These are phyloP conservation scores for Passiflora organensis DNA, from an alignment of 345 rosid genomes.

Conservation along the genomic window DNA sequence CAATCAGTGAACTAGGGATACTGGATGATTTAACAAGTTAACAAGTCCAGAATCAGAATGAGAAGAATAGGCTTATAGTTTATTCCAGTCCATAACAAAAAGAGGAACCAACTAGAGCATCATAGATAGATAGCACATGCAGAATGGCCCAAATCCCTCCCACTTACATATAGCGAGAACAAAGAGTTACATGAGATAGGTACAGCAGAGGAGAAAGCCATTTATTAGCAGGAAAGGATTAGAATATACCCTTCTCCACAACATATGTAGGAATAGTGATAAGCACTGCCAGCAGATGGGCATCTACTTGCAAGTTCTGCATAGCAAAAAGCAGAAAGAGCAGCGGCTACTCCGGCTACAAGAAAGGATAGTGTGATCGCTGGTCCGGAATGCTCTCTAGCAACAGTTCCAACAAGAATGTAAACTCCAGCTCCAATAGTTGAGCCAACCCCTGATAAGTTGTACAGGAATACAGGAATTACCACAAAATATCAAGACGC, in stretches of 20 bases:
- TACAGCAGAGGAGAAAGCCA: too few relatives aligned
- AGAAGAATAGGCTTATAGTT: too few relatives aligned
- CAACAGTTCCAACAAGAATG: constrained; percentile 94
- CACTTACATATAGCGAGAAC: too few relatives aligned
- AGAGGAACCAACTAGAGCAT: too few relatives aligned
- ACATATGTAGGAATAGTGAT: constrained; percentile 93
- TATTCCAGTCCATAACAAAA: too few relatives aligned
- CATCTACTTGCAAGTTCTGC: constrained; percentile 95
- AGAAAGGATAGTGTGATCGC: constrained; percentile 84
- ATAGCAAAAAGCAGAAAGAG: constrained; percentile 93
- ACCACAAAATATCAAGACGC: too few relatives aligned
- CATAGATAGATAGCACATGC: too few relatives aligned
- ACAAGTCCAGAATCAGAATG: too few relatives aligned
- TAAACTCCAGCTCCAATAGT: constrained; percentile 99
- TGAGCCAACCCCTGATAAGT: constrained; percentile 72
- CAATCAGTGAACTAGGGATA: constrained; percentile 3
- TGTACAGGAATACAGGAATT: too few relatives aligned
- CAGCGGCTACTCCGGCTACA: constrained; percentile 91
- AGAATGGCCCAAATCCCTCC: too few relatives aligned
- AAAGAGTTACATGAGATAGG: too few relatives aligned
- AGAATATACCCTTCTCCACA: constrained; percentile 80
- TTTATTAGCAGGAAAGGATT: background rate
- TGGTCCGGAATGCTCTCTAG: constrained; percentile 97
- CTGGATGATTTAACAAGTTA: too few relatives aligned
- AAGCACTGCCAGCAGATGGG: constrained; percentile 99